A percentile compares a stretch with the other conserved stretches of the same genome.
These are phyloP conservation scores for Aspergillus alliaceus DNA, from an alignment of 2,329 filamentous ascomycete species.

Conservation along the genomic window DNA sequence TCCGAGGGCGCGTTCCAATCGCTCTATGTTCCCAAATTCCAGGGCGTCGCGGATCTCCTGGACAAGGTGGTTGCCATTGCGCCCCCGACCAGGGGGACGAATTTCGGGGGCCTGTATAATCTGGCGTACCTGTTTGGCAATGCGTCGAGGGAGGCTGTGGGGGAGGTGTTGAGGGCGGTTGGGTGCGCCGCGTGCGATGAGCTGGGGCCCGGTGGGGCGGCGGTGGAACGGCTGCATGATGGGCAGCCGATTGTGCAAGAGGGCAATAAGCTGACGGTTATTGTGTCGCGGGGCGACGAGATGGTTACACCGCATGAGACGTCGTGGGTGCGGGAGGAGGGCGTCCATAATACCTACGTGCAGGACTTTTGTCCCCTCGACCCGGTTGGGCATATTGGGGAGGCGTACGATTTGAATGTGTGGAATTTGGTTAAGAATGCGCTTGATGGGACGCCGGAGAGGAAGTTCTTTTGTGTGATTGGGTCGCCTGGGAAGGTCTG, in stretches of 20 bases:
- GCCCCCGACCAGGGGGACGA: slow-evolving; percentile 37
- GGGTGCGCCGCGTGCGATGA: slow-evolving; percentile 38
- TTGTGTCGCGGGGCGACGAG: slow-evolving; percentile 35
- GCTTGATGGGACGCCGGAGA: slow-evolving; percentile 27
- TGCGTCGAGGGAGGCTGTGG: slow-evolving; percentile 20
- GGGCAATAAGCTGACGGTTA: slow-evolving; percentile 35
- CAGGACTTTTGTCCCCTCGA: slow-evolving; percentile 34
- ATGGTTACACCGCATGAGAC: slow-evolving; percentile 35
- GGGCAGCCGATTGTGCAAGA: slow-evolving; percentile 34
- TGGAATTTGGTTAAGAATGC: slow-evolving; percentile 42
- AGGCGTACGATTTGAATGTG: slow-evolving; percentile 40
- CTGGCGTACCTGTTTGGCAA: slow-evolving; percentile 30
- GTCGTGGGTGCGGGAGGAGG: slow-evolving; percentile 33
- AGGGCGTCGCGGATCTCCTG: slow-evolving; percentile 28
- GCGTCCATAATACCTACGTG: slow-evolving; percentile 33
- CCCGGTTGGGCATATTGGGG: slow-evolving; percentile 38
- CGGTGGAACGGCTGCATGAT: slow-evolving; percentile 32
- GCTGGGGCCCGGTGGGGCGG: slow-evolving; percentile 28
- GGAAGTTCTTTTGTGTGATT: slow-evolving; percentile 28
- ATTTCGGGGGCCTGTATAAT: slow-evolving; percentile 30
- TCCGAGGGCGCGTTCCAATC: slow-evolving; percentile 46
- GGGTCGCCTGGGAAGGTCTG: slow-evolving; percentile 29
- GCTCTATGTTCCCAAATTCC: slow-evolving; percentile 42
- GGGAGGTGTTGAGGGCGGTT: slow-evolving; percentile 25
- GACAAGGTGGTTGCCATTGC: slow-evolving; percentile 38